Evolutionary conservation across 2,329 filamentous ascomycete species (phyloP), one percentile per base, ranked within the genome.

Genomic region (Exophiala aquamarina): DNA sequence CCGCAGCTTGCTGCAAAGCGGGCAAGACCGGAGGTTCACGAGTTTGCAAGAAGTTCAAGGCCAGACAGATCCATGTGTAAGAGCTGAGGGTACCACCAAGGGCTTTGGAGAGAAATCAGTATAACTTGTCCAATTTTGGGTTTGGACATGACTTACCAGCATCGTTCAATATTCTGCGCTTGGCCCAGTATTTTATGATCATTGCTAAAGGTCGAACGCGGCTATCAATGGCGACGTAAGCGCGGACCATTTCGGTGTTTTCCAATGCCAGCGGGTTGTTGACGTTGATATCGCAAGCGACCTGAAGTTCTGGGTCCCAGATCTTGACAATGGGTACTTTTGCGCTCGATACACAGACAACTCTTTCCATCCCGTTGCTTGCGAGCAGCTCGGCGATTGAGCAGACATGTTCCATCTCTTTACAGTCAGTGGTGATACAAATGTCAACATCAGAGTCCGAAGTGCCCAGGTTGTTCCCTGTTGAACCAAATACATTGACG

Each of bases 271-370:
- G 70, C 0, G 91, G 93, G 61, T 97, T 98, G 73, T 98, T 98
- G 71, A 98, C 91, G 60, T 98, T 98, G 86, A 98, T 93, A 65
- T 98, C 93, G 67, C 91, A 96, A 13, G 90, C 87, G 41, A 98
- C 76, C 56, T 84, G 76, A 47, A 96, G 75, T 66, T 95, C 89
- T 3, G 93, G 93, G 66, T 98, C 93, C 91, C 93, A 98, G 46
- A 95, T 88, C 73, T 97, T 97, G 59, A 98, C 93, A 62, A 98
- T 98, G 3, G 93, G 92, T 11, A 98, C 93, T 69, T 96, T 97
- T 50, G 93, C 93, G 33, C 87, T 88, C 20, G 89, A 89, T 42
- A 97, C 89, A 66, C 93, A 98, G 18, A 96, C 87, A 1, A 98
- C 90, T 61, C 89, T 89, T 67, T 97, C 81, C 93, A 98, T 98